These are phyloP conservation scores for Helichrysum umbraculigerum DNA, from an alignment of 129 eudicot genomes.

Conservation along the genomic window DNA sequence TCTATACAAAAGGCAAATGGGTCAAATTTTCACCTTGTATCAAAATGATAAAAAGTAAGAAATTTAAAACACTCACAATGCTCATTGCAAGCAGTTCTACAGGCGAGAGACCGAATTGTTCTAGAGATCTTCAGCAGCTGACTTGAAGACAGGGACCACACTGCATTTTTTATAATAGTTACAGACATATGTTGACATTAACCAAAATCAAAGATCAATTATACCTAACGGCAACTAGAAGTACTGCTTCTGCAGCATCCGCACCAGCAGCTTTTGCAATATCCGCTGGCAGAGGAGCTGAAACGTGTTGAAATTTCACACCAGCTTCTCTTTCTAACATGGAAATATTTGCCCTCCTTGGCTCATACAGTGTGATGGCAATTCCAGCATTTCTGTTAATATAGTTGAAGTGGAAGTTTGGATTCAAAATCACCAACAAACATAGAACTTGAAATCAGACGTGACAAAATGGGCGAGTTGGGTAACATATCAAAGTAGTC, in stretches of 20 bases:
- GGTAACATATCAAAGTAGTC: background rate
- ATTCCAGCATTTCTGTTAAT: conserved; percentile 72
- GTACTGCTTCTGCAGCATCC: conserved; percentile 77
- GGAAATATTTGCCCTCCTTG: conserved; percentile 62
- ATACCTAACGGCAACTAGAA: conserved; percentile 69
- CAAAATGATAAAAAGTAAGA: too few relatives aligned
- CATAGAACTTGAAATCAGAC: background rate
- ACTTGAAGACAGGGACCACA: conserved; percentile 78
- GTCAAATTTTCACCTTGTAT: background rate
- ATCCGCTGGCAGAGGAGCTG: conserved; percentile 96
- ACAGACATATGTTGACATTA: background rate
- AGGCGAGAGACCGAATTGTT: conserved; percentile 66
- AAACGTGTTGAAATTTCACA: conserved; percentile 76
- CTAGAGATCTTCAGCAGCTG: conserved; percentile 82
- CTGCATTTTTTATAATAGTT: conserved; percentile 28
- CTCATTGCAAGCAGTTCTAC: conserved; percentile 82
- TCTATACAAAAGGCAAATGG: background rate
- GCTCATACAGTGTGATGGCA: conserved; percentile 91
- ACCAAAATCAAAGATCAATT: background rate
- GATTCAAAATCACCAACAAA: background rate
- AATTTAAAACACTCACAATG: conserved; percentile 49
- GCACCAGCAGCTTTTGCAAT: conserved; percentile 90
- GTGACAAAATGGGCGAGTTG: background rate
- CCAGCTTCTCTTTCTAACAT: conserved; percentile 94
- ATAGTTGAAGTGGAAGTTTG: background rate